phyloP scores from a whole-genome alignment of 2,329 filamentous ascomycete species.

The Pseudogymnoascus sp. region DNA sequence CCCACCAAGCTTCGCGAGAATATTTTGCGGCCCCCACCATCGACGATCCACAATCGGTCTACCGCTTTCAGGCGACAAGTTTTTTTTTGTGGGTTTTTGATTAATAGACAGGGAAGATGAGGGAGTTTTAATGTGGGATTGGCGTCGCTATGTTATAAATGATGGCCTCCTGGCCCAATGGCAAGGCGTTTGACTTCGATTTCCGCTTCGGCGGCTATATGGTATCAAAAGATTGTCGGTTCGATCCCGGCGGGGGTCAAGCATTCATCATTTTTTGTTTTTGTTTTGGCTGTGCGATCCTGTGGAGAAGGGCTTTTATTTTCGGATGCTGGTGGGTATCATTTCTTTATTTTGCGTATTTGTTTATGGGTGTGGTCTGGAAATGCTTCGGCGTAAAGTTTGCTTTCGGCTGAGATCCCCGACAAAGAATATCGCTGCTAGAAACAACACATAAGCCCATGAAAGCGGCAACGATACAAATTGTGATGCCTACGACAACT shows the following conservation, averaged over 20 bases:
- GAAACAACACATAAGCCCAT: not conserved
- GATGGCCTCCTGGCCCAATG: slow-evolving; percentile 41
- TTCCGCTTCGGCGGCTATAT: slow-evolving; percentile 1
- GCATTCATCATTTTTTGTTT: not conserved
- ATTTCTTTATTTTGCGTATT: no score
- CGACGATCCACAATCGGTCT: not conserved
- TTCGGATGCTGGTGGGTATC: no score
- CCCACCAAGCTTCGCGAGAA: not conserved
- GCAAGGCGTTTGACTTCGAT: slow-evolving; percentile 51
- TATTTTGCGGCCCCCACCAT: not conserved
- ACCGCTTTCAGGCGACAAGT: not conserved
- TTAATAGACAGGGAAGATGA: no score
- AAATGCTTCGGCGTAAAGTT: not conserved
- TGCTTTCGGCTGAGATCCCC: not conserved
- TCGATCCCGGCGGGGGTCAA: slow-evolving; percentile 24
- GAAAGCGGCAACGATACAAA: no score
- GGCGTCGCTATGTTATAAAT: slow-evolving; percentile 1
- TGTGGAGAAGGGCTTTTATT: no score
- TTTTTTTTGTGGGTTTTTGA: not conserved
- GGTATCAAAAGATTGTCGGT: slow-evolving; percentile 35
- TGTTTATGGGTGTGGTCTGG: no score
- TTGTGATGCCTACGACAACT: not conserved
- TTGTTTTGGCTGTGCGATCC: not conserved
- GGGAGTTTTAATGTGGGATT: not conserved
- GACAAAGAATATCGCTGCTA: not conserved